Evolutionary conservation across 768 basidiomycete genomes (phyloP), one percentile per base, ranked within the genome.

Genomic region (Mycena floridula): DNA sequence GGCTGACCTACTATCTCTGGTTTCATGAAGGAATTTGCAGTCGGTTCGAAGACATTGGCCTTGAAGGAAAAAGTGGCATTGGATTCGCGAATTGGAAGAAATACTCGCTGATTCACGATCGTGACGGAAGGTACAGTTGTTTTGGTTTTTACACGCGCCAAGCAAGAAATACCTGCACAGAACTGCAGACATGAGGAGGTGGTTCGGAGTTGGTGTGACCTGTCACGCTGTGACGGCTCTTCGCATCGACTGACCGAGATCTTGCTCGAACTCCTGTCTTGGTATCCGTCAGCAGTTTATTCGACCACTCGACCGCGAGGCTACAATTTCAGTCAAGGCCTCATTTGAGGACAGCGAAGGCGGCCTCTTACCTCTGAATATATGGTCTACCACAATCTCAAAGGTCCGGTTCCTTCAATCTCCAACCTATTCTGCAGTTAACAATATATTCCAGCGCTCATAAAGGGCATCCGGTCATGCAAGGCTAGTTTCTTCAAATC

Each of bases 381-480:
- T 89, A n/a, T n/a, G 86, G 82, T 84, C 50, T 85, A 88, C 59
- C 80, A 88, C 56, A 92, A 91, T 70, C 77, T 92, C 58, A 92
- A 92, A 70, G 84, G 89, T 83, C 55, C 50, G 68, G 57, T 24
- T 44, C 22, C 43, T 45, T 28, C 37, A 24, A 22, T 26, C 21
- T 21, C 40, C 45, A 7, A 37, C 9, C 37, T 23, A 24, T 42
- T 16, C 16, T 37, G 9, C 36, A 35, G 32, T 27, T n/a, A 0
- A 38, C 20, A 43, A 25, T 44, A 20, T 46, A 16, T 5, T 5
- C 25, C 50, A 94, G 94, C 94, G 55, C 76, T 98, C 55, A 97
- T 98, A 72, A 98, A 98, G 79, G 93, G 91, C 46, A 95, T 98
- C 67, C 79, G 96, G 50, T 80, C 92, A 49, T 96, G 91, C 81